Evolutionary conservation across 2,329 filamentous ascomycete species (phyloP).

Genomic region (Epichloe gansuensis): DNA sequence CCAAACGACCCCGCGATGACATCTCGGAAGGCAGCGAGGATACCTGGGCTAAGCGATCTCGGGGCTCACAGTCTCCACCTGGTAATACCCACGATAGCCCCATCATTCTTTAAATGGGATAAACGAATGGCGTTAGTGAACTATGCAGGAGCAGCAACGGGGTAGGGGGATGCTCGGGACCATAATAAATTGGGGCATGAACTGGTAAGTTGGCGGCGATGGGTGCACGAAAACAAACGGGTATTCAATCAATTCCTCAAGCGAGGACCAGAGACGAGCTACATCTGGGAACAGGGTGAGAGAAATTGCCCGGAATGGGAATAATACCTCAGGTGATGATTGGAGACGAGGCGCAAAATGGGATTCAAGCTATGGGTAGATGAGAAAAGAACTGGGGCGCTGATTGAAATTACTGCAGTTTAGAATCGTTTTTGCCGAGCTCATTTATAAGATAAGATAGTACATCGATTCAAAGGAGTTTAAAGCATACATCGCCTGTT

Average conservation of each 20-base stretch:
- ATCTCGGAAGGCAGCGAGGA: neutral
- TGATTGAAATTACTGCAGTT: no score
- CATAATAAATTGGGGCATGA: neutral
- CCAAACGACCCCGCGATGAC: neutral
- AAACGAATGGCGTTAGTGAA: neutral
- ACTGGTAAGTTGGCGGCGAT: neutral
- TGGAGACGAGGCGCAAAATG: neutral
- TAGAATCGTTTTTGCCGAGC: no score
- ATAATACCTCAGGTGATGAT: neutral
- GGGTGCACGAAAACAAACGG: neutral
- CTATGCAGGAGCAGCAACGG: neutral
- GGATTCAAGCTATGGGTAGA: neutral
- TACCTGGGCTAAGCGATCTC: neutral
- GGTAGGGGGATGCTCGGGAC: neutral
- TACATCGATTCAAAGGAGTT: no score
- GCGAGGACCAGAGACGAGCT: neutral
- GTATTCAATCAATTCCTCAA: neutral
- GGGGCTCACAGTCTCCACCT: neutral
- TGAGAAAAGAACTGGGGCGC: neutral
- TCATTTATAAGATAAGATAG: no score
- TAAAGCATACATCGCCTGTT: no score
- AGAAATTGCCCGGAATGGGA: neutral
- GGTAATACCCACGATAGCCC: neutral
- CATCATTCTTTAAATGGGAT: neutral
- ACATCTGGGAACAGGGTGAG: neutral